Base-by-base conservation (phyloP, 352 stramenopile genomes). In the Thalassiosira mediterranea region DNA sequence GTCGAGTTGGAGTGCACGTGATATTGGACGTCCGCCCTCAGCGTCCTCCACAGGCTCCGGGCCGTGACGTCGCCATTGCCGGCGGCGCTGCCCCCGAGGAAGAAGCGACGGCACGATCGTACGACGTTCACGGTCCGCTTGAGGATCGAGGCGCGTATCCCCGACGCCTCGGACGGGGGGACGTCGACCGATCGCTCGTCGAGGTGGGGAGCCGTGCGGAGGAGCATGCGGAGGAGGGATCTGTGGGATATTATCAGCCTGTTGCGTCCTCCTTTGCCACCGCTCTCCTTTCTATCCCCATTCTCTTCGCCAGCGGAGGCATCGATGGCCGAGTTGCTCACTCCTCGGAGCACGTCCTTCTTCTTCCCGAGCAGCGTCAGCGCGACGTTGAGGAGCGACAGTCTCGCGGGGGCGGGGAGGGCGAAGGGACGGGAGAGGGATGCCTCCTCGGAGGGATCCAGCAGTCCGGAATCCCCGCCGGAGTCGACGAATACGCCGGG, bases 1-100 rank as follows among this genome's bases (percentile, higher is more conserved):
- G 76, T 90, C 19, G 88, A 86, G 47, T 93, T 83, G 2, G 85
- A 90, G 76, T 91, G 88, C 10, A 83, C 82, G 64, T 89, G 77
- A 70, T 88, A 90, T 44, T 88, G 54, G n/a, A 90, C 51, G 59
- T 91, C 83, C 4, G 26, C 70, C 61, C 80, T 73, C 5, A 88
- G 53, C 68, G 78, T 86, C 2, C 79, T 54, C 88, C 88, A 93
- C 52, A 93, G 37, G 31, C 69, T 42, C 15, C 53, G 57, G 1
- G 88, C 85, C 0, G 83, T 90, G 5, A 37, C 42, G 64, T 93
- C 81, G 17, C 66, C 65, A 40, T 32, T 25, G 34, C 66, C 25
- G 31, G 25, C 47, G 28, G 46, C 37, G 10, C 42, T 34, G 5
- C 81, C 84, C 70, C 90, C 81, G 68, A 90, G 75, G 51, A 91